Base-by-base conservation (phyloP, 306 rosid genomes). In the Inga laurina region DNA sequence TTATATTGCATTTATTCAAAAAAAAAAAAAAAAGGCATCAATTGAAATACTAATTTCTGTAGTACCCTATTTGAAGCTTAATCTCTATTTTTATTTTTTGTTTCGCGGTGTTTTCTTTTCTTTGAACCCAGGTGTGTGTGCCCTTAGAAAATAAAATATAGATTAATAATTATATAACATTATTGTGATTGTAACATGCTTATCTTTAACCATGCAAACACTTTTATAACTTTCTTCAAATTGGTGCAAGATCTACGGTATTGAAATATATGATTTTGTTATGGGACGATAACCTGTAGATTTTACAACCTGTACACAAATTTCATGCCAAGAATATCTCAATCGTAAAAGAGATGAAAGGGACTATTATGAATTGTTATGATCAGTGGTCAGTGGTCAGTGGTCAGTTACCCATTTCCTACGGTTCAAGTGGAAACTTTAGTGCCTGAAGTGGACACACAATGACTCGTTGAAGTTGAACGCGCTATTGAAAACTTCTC, bases 381-480 rank as follows among this genome's bases (percentile, higher is more conserved):
- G 34, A 69, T 77, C 39, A 71, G 37, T 51, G 70, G 87, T 85
- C 87, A 71, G 37, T 51, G 70, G 87, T 85, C 87, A 80, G 46
- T 22, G 14, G 32, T 59, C 66, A 62, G 10, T 73, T 34, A 66
- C 87, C 84, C 84, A 27, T 81, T 74, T 56, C 87, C 54, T 70
- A 88, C 89, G 88, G 32, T 80, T 57, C 8, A 64, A 83, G 69
- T 48, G 76, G 87, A 88, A 85, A 75, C 30, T 72, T 79, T 54
- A 67, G 71, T 8, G 59, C 61, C 6, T 44, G 80, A 76, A 72
- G 78, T 24, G 21, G 61, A 61, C 74, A 8, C 30, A 81, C 56
- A 10, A 49, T 3, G 48, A 56, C 62, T 32, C 4, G 8, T 72
- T 59, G 14, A 59, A 44, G 75, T 72, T 72, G 37, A 24, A 68